Conservation (phyloP, 441 rosid species). For the Gossypium davidsonii region DNA sequence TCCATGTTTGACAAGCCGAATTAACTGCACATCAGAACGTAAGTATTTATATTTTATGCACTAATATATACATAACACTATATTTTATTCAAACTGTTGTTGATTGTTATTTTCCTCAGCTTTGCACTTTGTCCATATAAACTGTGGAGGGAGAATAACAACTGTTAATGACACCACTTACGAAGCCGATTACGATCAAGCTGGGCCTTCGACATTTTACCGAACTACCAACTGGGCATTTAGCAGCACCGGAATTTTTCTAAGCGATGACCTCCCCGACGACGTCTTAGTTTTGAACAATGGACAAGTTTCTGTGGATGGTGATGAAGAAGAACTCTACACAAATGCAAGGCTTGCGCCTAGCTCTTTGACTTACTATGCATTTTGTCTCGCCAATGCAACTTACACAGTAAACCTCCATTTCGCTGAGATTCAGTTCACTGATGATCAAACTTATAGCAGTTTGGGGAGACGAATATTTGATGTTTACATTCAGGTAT, state of each 20-base stretch:
- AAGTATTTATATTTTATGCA: conserved; percentile 16
- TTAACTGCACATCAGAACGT: conserved; percentile 20
- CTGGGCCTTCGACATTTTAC: not conserved
- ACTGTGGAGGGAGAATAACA: not conserved
- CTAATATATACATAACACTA: not conserved
- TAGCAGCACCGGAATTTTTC: not conserved
- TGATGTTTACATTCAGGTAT: conserved; percentile 16
- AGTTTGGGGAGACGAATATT: conserved; percentile 52
- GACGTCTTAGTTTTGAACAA: not conserved
- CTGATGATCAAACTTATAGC: conserved; percentile 8
- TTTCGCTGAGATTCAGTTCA: conserved; percentile 54
- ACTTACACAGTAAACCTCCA: conserved; percentile 47
- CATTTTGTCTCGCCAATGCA: conserved; percentile 39
- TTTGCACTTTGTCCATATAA: not conserved
- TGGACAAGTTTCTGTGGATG: not conserved
- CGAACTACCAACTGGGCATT: not conserved
- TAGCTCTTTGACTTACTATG: conserved; percentile 48
- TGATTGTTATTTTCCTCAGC: not conserved
- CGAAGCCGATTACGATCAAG: not conserved
- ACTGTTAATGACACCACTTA: not conserved
- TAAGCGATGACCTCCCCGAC: rapidly evolving
- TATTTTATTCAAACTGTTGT: no score
- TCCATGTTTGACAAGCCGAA: conserved; percentile 28
- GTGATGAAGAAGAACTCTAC: not conserved
- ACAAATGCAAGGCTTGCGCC: conserved; percentile 46